Evolutionary conservation across 75 land plant species (phyloP), one percentile per base, ranked within the genome.

Genomic region (Selaginella tamariscina): DNA sequence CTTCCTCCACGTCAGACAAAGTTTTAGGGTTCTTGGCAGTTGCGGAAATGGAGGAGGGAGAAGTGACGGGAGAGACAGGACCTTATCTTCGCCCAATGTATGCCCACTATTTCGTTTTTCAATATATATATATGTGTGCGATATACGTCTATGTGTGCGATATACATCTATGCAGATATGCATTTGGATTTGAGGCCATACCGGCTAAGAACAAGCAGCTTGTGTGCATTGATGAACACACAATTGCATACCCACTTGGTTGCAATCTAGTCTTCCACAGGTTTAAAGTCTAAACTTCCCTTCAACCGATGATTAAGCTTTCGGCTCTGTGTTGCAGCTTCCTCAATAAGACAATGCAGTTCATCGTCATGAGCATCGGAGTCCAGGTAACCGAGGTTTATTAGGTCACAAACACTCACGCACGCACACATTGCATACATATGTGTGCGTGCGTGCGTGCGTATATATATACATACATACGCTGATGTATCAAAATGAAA

Each of bases 171-270:
- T 33, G 68, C 27, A 72, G 73, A 30, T 64, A 72, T 54, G 62
- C 73, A 20, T 72, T 72, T 65, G 73, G 73, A 64, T 72, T 72
- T 24, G 30, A 32, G 39, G 73, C 66, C 31, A 65, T 65, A 18
- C 44, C 0, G 2, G 55, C 26, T 28, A 49, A 54, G 33, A 22
- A 20, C 23, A 5, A 44, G 24, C 73, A 72, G 54, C 23, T 72
- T 29, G 73, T 66, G 26, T 72, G 73, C 33, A 21, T 72, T 18
- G 56, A 72, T 32, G 49, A 32, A 56, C 56, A 72, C 2, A 64
- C 56, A 18, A 39, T 72, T 15, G 69, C 64, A n/a, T 72, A 63
- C 54, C 29, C 73, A 8, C 63, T 72, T 32, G 73, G 73, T 20
- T 64, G 73, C 29, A 64, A 66, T 11, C 68, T 72, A 54, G 30